Conservation (phyloP, 257 asterid genomes). For the Craterostigma plantagineum region DNA sequence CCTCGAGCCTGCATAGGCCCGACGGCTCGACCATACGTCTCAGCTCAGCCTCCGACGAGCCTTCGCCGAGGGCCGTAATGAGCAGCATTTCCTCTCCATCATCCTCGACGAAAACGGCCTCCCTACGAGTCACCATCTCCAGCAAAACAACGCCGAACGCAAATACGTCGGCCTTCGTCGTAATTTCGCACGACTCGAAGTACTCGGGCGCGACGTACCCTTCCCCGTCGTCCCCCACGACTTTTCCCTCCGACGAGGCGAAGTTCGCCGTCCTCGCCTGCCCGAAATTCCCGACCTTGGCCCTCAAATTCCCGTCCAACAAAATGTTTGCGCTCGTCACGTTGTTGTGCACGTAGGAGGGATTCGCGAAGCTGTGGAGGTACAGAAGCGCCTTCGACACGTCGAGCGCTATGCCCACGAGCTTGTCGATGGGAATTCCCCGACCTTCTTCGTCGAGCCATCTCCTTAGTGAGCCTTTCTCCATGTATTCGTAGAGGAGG, state of each 20-base stretch:
- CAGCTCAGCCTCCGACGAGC: slow-evolving; percentile 16
- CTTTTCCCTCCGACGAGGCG: slow-evolving; percentile 7
- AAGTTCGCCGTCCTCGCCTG: slow-evolving; percentile 23
- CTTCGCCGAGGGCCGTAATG: slow-evolving; percentile 13
- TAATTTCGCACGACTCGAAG: slow-evolving; percentile 17
- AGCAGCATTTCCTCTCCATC: slow-evolving; percentile 21
- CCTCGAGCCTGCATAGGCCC: slow-evolving; percentile 13
- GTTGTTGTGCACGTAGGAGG: slow-evolving; percentile 31
- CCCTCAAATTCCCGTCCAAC: slow-evolving; percentile 34
- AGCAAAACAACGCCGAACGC: slow-evolving; percentile 38
- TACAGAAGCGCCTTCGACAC: slow-evolving; percentile 52
- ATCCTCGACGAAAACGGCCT: slow-evolving; percentile 14
- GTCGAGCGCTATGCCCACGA: slow-evolving; percentile 33
- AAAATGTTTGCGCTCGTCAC: slow-evolving; percentile 33
- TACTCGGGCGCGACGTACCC: slow-evolving; percentile 34
- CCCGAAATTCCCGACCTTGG: slow-evolving; percentile 39
- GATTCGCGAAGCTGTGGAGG: slow-evolving; percentile 40
- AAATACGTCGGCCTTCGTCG: slow-evolving; percentile 30
- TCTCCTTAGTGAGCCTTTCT: slow-evolving; percentile 33
- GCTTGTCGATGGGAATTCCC: slow-evolving; percentile 15
- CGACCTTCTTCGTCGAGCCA: slow-evolving; percentile 21
- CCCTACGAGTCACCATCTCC: slow-evolving; percentile 31
- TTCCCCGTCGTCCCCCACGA: slow-evolving; percentile 14
- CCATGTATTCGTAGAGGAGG: slow-evolving; percentile 43
- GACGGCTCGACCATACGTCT: slow-evolving; percentile 12